Percentiles rank a stretch among this genome's conserved stretches.
phyloP scores from a whole-genome alignment of 148 eudicot genomes.

The Suaeda aralocaspica region DNA sequence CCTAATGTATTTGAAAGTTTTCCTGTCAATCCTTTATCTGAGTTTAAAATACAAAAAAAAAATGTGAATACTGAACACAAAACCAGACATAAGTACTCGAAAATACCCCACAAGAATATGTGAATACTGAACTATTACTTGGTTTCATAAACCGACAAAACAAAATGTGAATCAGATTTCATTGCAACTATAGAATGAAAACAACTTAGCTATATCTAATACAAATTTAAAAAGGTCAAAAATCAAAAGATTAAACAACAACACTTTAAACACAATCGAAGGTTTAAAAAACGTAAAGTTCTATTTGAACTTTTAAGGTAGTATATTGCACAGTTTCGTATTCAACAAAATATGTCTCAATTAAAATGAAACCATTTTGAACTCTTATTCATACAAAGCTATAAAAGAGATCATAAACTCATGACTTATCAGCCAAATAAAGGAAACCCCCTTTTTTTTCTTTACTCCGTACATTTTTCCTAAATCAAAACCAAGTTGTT shows the following conservation, averaged over 20 bases:
- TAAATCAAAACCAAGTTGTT: no score
- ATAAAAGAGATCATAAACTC: not conserved
- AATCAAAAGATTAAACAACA: not conserved
- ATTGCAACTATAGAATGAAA: not conserved
- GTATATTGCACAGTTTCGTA: not conserved
- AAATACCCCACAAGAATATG: not conserved
- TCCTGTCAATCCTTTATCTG: no score
- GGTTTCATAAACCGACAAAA: not conserved
- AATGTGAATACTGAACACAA: no score
- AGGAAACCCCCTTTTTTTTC: no score
- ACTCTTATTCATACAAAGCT: not conserved
- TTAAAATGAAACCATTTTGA: not conserved
- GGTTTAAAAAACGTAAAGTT: not conserved
- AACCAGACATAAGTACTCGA: not conserved
- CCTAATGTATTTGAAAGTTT: no score
- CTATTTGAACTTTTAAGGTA: not conserved
- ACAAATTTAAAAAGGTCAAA: not conserved
- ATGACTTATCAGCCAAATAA: no score
- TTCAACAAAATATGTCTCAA: not conserved
- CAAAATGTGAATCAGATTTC: not conserved
- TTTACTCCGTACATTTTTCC: no score
- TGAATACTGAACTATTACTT: not conserved
- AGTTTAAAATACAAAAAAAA: no score
- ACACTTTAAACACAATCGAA: not conserved
- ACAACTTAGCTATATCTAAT: conserved; percentile 7